Percentiles rank a stretch among this genome's conserved stretches.
phyloP scores from a whole-genome alignment of 495 filamentous ascomycete species.

The Neurospora cerealis region DNA sequence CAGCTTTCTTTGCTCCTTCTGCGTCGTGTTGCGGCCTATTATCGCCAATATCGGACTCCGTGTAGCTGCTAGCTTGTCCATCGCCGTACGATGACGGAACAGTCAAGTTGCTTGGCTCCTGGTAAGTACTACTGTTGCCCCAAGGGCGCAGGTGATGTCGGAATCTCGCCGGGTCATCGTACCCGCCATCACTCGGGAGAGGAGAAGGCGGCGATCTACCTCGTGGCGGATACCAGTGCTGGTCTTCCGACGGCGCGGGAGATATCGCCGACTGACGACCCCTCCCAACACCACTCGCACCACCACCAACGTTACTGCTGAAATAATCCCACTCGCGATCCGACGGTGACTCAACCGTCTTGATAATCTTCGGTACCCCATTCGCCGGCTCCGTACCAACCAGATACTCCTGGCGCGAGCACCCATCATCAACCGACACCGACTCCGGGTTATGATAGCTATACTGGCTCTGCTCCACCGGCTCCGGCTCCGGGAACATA shows the following conservation, averaged over 20 bases:
- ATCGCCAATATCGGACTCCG: background rate
- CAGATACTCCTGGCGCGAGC: constrained; percentile 22
- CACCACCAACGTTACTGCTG: background rate
- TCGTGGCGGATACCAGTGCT: constrained; percentile 28
- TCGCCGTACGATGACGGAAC: background rate
- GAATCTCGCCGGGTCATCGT: constrained; percentile 12
- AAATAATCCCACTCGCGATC: background rate
- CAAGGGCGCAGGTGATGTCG: constrained; percentile 14
- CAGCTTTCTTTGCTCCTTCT: background rate
- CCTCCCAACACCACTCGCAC: background rate
- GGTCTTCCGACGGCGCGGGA: constrained; percentile 17
- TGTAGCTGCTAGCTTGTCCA: background rate
- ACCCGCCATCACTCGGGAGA: constrained; percentile 27
- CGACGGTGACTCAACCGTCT: constrained; percentile 16
- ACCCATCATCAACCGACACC: constrained; percentile 25
- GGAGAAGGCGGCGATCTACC: constrained; percentile 39
- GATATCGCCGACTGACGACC: background rate
- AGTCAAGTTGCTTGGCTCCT: background rate
- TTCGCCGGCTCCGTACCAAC: constrained; percentile 15
- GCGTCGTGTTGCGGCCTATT: no score
- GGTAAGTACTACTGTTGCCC: constrained; percentile 2
- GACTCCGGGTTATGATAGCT: constrained; percentile 12
- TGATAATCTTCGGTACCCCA: constrained; percentile 16
- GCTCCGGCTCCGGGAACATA: constrained; percentile 26
- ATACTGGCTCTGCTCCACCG: constrained; percentile 17